Evolutionary conservation across 495 filamentous ascomycete species (phyloP).

Genomic region (Cercophora newfieldiana): DNA sequence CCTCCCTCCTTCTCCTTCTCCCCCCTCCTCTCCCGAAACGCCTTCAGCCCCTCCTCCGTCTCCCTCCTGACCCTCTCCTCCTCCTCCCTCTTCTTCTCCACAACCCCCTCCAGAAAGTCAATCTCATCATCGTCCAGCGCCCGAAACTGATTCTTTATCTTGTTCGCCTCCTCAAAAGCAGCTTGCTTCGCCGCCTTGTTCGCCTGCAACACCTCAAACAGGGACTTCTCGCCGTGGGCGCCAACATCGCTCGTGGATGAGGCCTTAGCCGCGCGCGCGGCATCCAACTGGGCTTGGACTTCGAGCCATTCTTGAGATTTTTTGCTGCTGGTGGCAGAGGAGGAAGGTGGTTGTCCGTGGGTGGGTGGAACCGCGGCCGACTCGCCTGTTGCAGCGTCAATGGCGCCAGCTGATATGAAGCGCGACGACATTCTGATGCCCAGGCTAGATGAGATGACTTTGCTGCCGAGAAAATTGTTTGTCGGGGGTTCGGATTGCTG

Average conservation of each 20-base stretch:
- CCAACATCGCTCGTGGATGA: constrained; percentile 60
- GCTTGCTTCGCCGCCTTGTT: constrained; percentile 98
- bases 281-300: constrained; percentile 75
- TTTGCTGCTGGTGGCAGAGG: constrained; percentile 4
- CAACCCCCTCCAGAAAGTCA: constrained; percentile 81
- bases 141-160: constrained; percentile 91
- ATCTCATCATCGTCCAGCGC: constrained; percentile 91
- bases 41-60: constrained; percentile 68
- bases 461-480: not conserved
- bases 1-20: constrained; percentile 17
- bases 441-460: not conserved
- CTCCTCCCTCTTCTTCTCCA: constrained; percentile 65
- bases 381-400: constrained; percentile 55
- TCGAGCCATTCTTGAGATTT: constrained; percentile 59
- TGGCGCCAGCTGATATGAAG: constrained; percentile 85
- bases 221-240: constrained; percentile 61
- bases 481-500: too few species aligned
- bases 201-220: constrained; percentile 85
- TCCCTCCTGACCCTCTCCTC: constrained; percentile 74
- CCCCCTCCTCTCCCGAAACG: constrained; percentile 58
- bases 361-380: constrained; percentile 16
- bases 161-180: constrained; percentile 86
- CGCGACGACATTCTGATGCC: constrained; percentile 68
- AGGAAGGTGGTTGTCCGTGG: not conserved
- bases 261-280: constrained; percentile 51